phyloP scores from a whole-genome alignment of 2,329 filamentous ascomycete genomes.

The Zymoseptoria crescenta region DNA sequence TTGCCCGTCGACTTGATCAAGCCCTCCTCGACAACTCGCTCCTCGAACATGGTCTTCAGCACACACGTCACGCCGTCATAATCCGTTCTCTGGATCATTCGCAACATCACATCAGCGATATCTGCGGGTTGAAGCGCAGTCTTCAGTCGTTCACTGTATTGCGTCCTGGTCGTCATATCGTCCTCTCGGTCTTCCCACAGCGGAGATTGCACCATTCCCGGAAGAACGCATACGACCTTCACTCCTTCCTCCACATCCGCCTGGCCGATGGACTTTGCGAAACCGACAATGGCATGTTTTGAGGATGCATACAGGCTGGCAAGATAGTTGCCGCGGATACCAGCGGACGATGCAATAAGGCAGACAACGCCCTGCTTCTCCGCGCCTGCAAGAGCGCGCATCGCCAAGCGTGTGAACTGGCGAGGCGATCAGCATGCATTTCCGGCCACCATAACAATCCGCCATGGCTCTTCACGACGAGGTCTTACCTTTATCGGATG shows the following conservation, averaged over 20 bases:
- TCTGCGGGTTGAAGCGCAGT: constrained; percentile 13
- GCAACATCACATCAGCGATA: constrained; percentile 17
- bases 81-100: constrained; percentile 15
- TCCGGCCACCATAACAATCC: not conserved
- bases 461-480: not conserved
- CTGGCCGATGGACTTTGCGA: constrained; percentile 37
- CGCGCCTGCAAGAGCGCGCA: constrained; percentile 16
- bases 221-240: constrained; percentile 33
- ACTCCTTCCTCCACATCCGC: constrained; percentile 37
- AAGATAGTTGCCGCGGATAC: constrained; percentile 16
- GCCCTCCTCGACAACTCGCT: constrained; percentile 12
- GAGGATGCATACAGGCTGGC: constrained; percentile 27
- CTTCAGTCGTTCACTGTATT: constrained; percentile 11
- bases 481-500: constrained; percentile 12
- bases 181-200: constrained; percentile 32
- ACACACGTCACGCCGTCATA: constrained; percentile 19
- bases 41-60: constrained; percentile 15
- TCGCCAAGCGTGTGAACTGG: constrained; percentile 12
- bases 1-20: constrained; percentile 11
- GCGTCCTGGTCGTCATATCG: constrained; percentile 12
- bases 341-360: constrained; percentile 11
- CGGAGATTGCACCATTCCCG: constrained; percentile 18
- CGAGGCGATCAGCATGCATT: not conserved
- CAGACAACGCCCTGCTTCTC: constrained; percentile 16
- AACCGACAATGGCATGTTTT: constrained; percentile 37